Conservation (phyloP, 2,329 filamentous ascomycete genomes). For the Botrytis medusae region DNA sequence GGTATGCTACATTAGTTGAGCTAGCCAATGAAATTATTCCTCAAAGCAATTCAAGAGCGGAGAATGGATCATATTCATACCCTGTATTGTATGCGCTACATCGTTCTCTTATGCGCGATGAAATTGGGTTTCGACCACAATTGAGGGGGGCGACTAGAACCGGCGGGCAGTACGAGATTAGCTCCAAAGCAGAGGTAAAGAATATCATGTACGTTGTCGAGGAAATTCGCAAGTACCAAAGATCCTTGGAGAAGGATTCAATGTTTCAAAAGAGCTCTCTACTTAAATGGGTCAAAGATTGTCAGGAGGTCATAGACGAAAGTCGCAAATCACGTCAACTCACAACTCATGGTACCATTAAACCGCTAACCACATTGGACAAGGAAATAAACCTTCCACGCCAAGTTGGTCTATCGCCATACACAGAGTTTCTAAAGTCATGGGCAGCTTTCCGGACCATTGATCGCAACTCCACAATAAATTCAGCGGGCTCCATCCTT, state of each 20-base stretch:
- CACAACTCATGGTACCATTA: constrained; percentile 52
- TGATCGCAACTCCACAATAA: constrained; percentile 50
- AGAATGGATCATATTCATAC: constrained; percentile 44
- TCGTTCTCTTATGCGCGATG: constrained; percentile 58
- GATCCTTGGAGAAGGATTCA: background rate
- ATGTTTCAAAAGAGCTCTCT: background rate
- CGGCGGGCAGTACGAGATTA: constrained; percentile 63
- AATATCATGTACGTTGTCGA: constrained; percentile 50
- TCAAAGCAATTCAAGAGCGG: constrained; percentile 26
- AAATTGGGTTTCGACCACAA: constrained; percentile 60
- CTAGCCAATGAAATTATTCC: constrained; percentile 46
- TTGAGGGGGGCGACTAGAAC: constrained; percentile 47
- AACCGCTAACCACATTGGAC: constrained; percentile 38
- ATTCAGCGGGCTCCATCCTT: constrained; percentile 63
- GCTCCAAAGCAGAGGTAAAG: constrained; percentile 53
- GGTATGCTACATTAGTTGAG: constrained; percentile 45
- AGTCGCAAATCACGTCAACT: constrained; percentile 52
- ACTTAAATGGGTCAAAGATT: constrained; percentile 50
- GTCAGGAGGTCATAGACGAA: constrained; percentile 50
- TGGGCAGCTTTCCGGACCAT: constrained; percentile 63
- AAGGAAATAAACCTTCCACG: background rate
- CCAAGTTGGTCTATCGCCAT: constrained; percentile 4
- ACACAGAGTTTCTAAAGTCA: constrained; percentile 59
- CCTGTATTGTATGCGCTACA: constrained; percentile 68
- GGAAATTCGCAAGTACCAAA: constrained; percentile 42